phyloP scores from a whole-genome alignment of 495 filamentous ascomycete species.

The Lepraria neglecta region DNA sequence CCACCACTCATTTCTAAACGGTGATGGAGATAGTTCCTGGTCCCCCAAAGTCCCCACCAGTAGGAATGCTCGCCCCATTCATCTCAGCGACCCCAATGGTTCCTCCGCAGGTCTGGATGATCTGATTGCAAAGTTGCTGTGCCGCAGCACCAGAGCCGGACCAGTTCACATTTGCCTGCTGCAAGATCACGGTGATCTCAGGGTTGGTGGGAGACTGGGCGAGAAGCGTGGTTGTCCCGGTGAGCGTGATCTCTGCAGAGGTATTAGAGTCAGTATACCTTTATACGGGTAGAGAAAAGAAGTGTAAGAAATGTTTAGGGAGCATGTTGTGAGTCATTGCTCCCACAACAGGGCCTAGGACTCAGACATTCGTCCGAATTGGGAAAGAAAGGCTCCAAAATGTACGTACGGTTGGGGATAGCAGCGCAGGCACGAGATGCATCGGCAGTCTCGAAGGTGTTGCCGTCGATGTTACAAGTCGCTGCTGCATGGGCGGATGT shows the following conservation, averaged over 20 bases:
- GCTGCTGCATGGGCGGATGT: slow-evolving; percentile 5
- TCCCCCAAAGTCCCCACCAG: slow-evolving; percentile 19
- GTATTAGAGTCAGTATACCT: too few relatives aligned
- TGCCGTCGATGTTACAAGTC: slow-evolving; percentile 20
- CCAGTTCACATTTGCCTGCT: slow-evolving; percentile 15
- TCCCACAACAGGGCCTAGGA: too few relatives aligned
- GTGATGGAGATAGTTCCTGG: slow-evolving; percentile 20
- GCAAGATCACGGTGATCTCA: slow-evolving; percentile 17
- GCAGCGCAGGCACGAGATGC: slow-evolving; percentile 20
- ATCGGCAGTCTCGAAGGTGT: slow-evolving; percentile 19
- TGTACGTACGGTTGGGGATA: background rate
- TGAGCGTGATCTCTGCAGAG: slow-evolving; percentile 6
- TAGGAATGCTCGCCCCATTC: slow-evolving; percentile 19
- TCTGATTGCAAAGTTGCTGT: slow-evolving; percentile 18
- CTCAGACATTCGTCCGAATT: too few relatives aligned
- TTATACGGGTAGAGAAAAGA: too few relatives aligned
- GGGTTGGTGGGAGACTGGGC: slow-evolving; percentile 16
- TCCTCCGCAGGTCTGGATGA: slow-evolving; percentile 12
- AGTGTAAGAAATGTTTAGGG: too few relatives aligned
- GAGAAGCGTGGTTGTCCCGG: slow-evolving; percentile 17
- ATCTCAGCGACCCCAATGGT: slow-evolving; percentile 12
- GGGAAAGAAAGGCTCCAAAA: too few relatives aligned
- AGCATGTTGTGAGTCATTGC: too few relatives aligned
- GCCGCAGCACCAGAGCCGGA: slow-evolving; percentile 10
- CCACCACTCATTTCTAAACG: background rate